Conservation (phyloP, 75 land plant genomes). For the Larix kaempferi region DNA sequence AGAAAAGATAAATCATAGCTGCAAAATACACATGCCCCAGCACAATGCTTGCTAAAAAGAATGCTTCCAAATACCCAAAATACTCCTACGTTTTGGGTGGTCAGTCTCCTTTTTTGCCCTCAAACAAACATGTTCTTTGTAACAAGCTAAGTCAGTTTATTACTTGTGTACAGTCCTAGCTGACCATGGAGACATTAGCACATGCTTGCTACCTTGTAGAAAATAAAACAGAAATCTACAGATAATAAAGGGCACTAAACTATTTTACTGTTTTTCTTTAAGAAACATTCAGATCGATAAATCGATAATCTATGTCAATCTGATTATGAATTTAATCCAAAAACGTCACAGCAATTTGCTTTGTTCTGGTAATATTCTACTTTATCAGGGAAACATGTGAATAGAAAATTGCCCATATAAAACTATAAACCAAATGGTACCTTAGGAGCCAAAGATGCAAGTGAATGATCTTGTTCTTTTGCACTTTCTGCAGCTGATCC, state of each 20-base stretch:
- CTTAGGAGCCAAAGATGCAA: conserved; percentile 91
- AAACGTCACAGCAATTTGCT: not conserved
- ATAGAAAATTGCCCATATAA: not conserved
- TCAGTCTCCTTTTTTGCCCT: no score
- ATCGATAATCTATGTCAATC: not conserved
- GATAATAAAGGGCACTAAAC: no score
- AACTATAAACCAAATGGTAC: conserved; percentile 19
- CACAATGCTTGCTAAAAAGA: no score
- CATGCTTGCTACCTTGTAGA: not conserved
- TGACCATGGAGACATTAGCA: not conserved
- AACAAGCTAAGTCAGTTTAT: no score
- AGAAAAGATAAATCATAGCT: no score
- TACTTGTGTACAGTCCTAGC: not conserved
- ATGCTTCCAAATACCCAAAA: no score
- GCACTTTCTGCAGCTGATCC: conserved; percentile 76
- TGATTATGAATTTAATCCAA: not conserved
- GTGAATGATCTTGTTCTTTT: conserved; percentile 67
- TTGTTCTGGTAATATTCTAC: not conserved
- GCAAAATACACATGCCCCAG: no score
- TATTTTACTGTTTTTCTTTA: no score
- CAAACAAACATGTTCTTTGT: no score
- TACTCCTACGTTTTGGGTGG: no score
- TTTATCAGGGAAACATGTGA: not conserved
- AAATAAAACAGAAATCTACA: not conserved
- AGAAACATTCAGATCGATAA: no score